Conservation (phyloP, 2,329 filamentous ascomycete genomes). For the Sarocladium oryzae region DNA sequence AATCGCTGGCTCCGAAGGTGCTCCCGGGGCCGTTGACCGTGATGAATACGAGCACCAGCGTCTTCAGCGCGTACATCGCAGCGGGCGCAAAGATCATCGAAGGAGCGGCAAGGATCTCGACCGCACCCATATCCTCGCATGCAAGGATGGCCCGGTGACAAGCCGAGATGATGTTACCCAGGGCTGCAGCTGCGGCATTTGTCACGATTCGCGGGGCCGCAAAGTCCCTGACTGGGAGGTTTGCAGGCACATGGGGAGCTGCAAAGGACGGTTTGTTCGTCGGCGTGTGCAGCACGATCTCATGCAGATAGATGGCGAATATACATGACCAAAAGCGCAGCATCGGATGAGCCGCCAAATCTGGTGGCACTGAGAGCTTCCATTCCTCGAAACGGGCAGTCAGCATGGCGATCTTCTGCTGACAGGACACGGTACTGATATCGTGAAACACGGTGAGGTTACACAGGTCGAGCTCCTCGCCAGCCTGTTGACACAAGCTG, state of each 20-base stretch:
- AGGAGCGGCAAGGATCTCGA: not conserved
- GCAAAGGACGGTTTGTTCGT: not conserved
- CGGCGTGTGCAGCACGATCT: not conserved
- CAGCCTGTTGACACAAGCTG: not conserved
- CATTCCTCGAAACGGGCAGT: not conserved
- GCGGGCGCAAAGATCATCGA: not conserved
- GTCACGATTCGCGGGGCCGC: not conserved
- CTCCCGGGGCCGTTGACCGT: not conserved
- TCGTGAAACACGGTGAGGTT: not conserved
- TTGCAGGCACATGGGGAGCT: not conserved
- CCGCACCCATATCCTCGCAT: not conserved
- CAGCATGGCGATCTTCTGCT: not conserved
- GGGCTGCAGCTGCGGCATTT: not conserved
- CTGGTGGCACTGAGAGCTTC: not conserved
- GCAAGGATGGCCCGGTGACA: not conserved
- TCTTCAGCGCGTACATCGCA: not conserved
- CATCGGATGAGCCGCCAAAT: not conserved
- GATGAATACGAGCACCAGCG: not conserved
- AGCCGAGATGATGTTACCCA: not conserved
- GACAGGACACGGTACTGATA: not conserved
- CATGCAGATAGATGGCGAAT: not conserved
- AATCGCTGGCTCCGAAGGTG: not conserved
- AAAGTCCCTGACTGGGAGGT: not conserved
- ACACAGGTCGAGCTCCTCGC: not conserved
- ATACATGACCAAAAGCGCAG: constrained; percentile 2